Base-by-base conservation (phyloP, 495 filamentous ascomycete genomes). In the Neurospora cerealis region DNA sequence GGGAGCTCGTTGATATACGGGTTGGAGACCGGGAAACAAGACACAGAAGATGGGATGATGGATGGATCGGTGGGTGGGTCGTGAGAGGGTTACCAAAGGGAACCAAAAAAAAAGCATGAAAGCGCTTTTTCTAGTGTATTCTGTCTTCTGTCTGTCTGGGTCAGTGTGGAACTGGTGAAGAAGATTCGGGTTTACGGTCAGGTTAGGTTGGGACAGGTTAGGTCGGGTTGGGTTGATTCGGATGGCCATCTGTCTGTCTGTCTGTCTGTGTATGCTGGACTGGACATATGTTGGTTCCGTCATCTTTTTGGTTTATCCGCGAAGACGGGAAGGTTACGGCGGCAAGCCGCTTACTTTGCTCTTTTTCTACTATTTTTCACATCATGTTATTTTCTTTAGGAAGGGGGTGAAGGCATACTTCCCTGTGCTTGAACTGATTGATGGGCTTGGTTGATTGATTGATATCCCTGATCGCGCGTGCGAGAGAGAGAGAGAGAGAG, bases 231-330 rank as follows among this genome's bases (percentile, higher is more conserved):
- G 60, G 48, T 76, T 39, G 38, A 39, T 39, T 39, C 38, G 38
- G 38, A 39, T 75, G 24, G 24, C 54, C 6, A 13, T 15, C 54
- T 5, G 54, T 62, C 6, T 62, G 54, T 62, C 54, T 62, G 54
- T 62, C 54, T 62, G 21, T 4, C 24, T 60, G 54, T 62, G 5
- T 32, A 5, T 62, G 21, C 21, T 54, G 5, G 15, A 13, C 54
- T 32, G 54, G 24, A 62, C 54, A 32, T 69, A 73, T 74, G 71
- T 75, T 38, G 39, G 74, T 74, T 39, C 38, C 38, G 38, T 71
- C 71, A 32, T 54, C 71, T 69, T 69, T 72, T 72, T 69, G 36
- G n/a, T 69, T 54, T 39, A 69, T 38, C 13, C 17, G 37, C 28
- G 37, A 37, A 36, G 28, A 9, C 44, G 71, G 36, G 4, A 28